phyloP scores from a whole-genome alignment of 768 basidiomycete genomes.

The Daedaleopsis sinensis region DNA sequence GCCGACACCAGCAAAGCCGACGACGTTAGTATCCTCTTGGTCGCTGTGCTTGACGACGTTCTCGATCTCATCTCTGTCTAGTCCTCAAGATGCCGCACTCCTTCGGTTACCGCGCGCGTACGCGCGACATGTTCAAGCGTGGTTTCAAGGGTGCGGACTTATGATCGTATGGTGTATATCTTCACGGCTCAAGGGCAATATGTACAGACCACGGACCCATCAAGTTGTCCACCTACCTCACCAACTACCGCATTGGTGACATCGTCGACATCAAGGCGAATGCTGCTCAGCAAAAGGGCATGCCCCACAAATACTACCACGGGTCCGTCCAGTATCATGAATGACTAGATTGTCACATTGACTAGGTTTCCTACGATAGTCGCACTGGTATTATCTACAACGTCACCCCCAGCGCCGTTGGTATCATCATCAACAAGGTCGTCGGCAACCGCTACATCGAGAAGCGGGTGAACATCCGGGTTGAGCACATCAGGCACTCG shows the following conservation, averaged over 20 bases:
- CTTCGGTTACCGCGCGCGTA: constrained; percentile 99
- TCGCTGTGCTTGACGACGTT: constrained; percentile 20
- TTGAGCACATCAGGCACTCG: constrained; percentile 96
- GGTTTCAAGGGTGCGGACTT: constrained; percentile 87
- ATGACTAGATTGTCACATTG: not conserved
- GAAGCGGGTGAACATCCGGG: constrained; percentile 98
- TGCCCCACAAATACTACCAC: constrained; percentile 99
- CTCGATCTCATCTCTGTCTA: constrained; percentile 30
- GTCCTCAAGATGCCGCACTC: constrained; percentile 97
- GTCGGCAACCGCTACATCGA: constrained; percentile 99
- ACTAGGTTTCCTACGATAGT: constrained; percentile 42
- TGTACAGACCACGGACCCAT: constrained; percentile 82
- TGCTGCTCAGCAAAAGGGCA: constrained; percentile 98
- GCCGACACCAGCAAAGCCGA: constrained; percentile 51
- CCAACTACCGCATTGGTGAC: constrained; percentile 93
- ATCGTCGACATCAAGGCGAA: constrained; percentile 99
- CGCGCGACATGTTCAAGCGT: constrained; percentile 99
- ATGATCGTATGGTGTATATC: constrained; percentile 17
- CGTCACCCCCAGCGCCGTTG: constrained; percentile 92
- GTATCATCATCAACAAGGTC: constrained; percentile 97
- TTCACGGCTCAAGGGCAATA: constrained; percentile 18
- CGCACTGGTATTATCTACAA: constrained; percentile 99
- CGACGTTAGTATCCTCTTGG: constrained; percentile 43
- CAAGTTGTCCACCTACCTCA: constrained; percentile 90
- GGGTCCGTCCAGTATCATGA: constrained; percentile 64